These are phyloP conservation scores for Aspergillus leporis DNA, from an alignment of 495 filamentous ascomycete species.

Conservation along the genomic window DNA sequence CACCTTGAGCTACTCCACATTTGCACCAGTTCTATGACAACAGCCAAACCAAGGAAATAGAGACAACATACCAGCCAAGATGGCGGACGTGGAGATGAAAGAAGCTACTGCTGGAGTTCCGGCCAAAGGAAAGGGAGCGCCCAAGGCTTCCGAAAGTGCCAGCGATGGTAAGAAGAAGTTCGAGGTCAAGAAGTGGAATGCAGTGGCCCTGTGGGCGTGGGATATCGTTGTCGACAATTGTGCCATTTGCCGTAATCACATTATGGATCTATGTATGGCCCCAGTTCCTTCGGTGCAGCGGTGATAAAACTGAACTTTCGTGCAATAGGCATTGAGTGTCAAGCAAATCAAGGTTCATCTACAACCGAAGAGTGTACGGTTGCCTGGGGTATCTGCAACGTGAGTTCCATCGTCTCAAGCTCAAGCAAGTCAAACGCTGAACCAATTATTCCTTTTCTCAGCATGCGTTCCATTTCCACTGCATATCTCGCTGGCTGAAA, in stretches of 20 bases:
- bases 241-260: conserved; percentile 98
- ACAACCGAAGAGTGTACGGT: conserved; percentile 98
- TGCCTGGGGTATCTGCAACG: conserved; percentile 99
- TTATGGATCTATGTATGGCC: conserved; percentile 93
- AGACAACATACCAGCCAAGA: conserved; percentile 35
- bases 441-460: conserved; percentile 35
- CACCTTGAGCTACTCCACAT: not conserved
- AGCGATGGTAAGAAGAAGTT: conserved; percentile 86
- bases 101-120: conserved; percentile 62
- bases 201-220: conserved; percentile 99
- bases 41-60: not conserved
- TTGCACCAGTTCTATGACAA: not conserved
- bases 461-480: conserved; percentile 99
- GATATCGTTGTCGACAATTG: conserved; percentile 99
- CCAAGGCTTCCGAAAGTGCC: conserved; percentile 56
- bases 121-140: conserved; percentile 61
- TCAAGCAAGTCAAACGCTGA: conserved; percentile 9
- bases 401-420: conserved; percentile 44
- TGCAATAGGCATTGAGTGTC: conserved; percentile 88
- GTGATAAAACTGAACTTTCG: conserved; percentile 10
- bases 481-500: conserved; percentile 99
- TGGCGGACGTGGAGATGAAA: conserved; percentile 98
- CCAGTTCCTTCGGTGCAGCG: not conserved
- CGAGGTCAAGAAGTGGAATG: conserved; percentile 99
- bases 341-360: conserved; percentile 98